Conservation (phyloP, 2,329 filamentous ascomycete species). For the Pyrenophora tritici-repentis region DNA sequence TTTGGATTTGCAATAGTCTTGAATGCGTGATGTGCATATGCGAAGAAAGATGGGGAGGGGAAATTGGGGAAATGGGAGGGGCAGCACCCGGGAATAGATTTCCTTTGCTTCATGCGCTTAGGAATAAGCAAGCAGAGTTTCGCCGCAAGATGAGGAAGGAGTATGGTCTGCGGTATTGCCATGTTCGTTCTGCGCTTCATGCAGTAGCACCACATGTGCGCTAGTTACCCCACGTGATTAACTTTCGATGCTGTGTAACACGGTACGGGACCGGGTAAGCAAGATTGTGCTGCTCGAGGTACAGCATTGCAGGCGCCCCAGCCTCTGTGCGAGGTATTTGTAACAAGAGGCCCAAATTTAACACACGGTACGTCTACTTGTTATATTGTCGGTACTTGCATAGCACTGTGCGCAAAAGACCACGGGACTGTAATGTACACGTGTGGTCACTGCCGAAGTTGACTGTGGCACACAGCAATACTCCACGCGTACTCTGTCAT, state of each 20-base stretch:
- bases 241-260: conserved; percentile 21
- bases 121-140: conserved; percentile 1
- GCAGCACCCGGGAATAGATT: too few species aligned
- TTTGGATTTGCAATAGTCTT: too few species aligned
- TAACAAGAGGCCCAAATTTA: too few species aligned
- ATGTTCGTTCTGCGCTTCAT: conserved; percentile 1
- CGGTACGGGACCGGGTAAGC: conserved; percentile 14
- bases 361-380: too few species aligned
- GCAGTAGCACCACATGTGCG: conserved; percentile 10
- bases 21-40: too few species aligned
- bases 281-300: neutral
- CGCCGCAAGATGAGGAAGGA: conserved; percentile 1
- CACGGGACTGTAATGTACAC: too few species aligned
- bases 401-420: neutral
- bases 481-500: neutral
- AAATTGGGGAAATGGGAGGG: too few species aligned
- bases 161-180: neutral
- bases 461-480: too few species aligned
- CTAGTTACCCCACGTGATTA: conserved; percentile 16
- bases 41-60: too few species aligned
- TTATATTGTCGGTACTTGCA: neutral
- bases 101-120: neutral
- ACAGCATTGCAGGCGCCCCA: neutral
- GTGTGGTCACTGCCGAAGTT: too few species aligned
- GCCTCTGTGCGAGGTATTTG: neutral